Evolutionary conservation across 306 rosid species (phyloP), one percentile per base, ranked within the genome.

Genomic region (Medicago lupulina): DNA sequence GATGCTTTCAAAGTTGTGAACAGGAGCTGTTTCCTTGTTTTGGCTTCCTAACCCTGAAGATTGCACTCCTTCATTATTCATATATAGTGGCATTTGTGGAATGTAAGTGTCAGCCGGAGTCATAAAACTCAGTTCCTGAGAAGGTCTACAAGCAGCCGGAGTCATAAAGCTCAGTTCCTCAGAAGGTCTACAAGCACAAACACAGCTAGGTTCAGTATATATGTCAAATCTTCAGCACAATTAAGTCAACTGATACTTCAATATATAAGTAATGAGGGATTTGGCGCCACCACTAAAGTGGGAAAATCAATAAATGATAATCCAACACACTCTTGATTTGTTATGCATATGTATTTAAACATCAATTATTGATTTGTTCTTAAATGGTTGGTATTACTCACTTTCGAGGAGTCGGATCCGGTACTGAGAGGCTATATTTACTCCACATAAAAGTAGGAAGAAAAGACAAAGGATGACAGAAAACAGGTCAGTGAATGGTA

Each of bases 51-150:
- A 34, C 7, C 38, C 78, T 16, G 86, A 75, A 82, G 86, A 75
- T 75, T 16, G 70, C 71, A 71, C 85, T 7, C 61, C 75, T 70
- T 80, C 83, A 73, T 59, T 66, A 9, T 67, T 83, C 41, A 62
- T 64, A 78, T 76, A 80, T 78, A 67, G 83, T 62, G 90, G 89
- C 81, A 83, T 80, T 71, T 84, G 86, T 53, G 97, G 92, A 79
- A 85, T 77, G 80, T 83, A 88, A 49, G 75, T 70, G 44, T 81
- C 74, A 61, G 15, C 76, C 12, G 87, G 86, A 85, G 84, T 73
- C 86, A 83, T 67, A 62, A 47, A 76, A 75, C 80, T 80, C 38
- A 53, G 82, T 64, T 83, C 90, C 61, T 85, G 85, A 70, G 70
- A 70, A 80, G 86, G 80, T 67, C 97, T 92, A 79, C 75, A 86